Percentiles rank a stretch among this genome's conserved stretches.
phyloP scores from a whole-genome alignment of 176 grass and related monocot species.

The Bonia amplexicaulis region DNA sequence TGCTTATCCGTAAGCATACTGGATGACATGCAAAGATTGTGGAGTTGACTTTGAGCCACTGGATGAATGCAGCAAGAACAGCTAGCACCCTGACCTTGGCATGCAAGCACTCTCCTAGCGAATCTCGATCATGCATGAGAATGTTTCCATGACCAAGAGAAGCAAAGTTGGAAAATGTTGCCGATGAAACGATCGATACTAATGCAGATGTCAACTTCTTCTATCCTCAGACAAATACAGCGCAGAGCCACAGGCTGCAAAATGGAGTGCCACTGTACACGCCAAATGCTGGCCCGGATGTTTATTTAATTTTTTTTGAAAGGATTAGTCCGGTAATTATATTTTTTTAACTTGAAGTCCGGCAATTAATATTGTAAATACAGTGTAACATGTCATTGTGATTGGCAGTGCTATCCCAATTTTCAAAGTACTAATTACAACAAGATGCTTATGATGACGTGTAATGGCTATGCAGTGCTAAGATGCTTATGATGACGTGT shows the following conservation, averaged over 20 bases:
- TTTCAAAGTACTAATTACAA: not conserved
- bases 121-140: slow-evolving; percentile 21
- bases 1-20: too few relatives aligned
- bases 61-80: not conserved
- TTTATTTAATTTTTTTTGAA: not conserved
- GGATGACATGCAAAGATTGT: not conserved
- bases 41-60: slow-evolving; percentile 17
- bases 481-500: fast-evolving
- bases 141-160: slow-evolving; percentile 2
- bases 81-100: slow-evolving; percentile 7
- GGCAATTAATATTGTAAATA: not conserved
- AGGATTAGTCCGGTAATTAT: not conserved
- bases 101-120: slow-evolving; percentile 4
- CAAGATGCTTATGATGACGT: too few relatives aligned
- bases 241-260: not conserved
- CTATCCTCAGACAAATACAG: slow-evolving; percentile 10
- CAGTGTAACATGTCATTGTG: not conserved
- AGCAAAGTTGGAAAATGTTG: not conserved
- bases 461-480: too few relatives aligned
- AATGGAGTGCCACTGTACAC: not conserved
- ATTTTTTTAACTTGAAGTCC: too few relatives aligned
- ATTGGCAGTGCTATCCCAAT: not conserved
- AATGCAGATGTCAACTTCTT: slow-evolving; percentile 28
- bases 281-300: not conserved
- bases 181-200: not conserved